Evolutionary conservation across 1,284 basidiomycete genomes (phyloP).

Genomic region (Papiliotrema fonsecae): DNA sequence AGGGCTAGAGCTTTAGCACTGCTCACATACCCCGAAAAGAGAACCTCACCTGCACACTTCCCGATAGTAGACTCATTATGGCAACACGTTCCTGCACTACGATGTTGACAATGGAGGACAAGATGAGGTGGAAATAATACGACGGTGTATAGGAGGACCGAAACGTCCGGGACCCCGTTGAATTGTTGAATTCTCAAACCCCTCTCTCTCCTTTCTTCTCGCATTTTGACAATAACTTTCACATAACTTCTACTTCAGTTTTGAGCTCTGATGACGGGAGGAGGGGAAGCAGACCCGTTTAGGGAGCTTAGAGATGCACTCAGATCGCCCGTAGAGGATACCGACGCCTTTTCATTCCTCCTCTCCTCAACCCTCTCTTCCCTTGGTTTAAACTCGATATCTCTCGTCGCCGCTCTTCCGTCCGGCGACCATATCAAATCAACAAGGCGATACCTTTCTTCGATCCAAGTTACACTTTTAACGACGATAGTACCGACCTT

Average conservation of each 20-base stretch:
- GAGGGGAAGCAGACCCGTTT: no score
- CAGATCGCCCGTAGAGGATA: slow-evolving; percentile 19
- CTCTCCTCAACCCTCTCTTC: slow-evolving; percentile 20
- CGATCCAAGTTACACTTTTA: slow-evolving; percentile 28
- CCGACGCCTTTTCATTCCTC: slow-evolving; percentile 21
- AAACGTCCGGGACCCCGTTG: no score
- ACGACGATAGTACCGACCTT: slow-evolving; percentile 60
- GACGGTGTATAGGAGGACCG: no score
- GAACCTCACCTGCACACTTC: slow-evolving; percentile 23
- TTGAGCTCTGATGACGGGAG: no score
- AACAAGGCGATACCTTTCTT: slow-evolving; percentile 22
- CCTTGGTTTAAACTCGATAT: slow-evolving; percentile 9
- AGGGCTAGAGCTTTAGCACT: slow-evolving; percentile 52
- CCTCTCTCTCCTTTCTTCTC: no score
- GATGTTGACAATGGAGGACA: no score
- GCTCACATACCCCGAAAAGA: not conserved
- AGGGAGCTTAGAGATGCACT: slow-evolving; percentile 28
- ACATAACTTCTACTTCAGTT: no score
- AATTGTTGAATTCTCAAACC: no score
- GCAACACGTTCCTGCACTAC: no score
- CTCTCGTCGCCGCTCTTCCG: not conserved
- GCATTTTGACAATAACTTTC: no score
- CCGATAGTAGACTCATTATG: slow-evolving; percentile 23
- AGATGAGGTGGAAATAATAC: no score
- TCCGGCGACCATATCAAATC: not conserved